Base-by-base conservation (phyloP, 2,329 filamentous ascomycete species). In the Apiospora rasikravindrae region DNA sequence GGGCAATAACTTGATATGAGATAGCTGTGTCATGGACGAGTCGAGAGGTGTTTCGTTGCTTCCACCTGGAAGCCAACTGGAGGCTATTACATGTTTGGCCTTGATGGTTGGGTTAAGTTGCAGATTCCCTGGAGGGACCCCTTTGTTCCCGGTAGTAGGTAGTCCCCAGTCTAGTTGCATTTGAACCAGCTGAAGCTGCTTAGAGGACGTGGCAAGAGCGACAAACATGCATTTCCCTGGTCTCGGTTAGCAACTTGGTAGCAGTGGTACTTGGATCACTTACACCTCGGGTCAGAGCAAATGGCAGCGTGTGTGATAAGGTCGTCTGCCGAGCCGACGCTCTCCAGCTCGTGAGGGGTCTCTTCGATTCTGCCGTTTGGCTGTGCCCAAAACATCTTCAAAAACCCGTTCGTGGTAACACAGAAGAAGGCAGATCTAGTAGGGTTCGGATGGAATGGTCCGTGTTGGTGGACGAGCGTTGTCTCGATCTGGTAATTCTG, bases 231-330 rank as follows among this genome's bases (percentile, higher is more conserved):
- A 86, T 73, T 84, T 82, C 22, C 74, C 76, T 80, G 73, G 70
- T 71, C 33, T 42, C 71, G 73, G 75, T 66, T 71, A 66, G 42
- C 70, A 14, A 74, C 11, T 67, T 53, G 40, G 37, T 10, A 13
- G 10, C 53, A 73, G 71, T 26, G 19, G 19, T 19, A 14, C 6
- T 29, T 67, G 14, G 69, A 26, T 37, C 37, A 77, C 85, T 78
- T 82, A 94, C 93, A 90, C 81, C 91, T 94, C 71, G 57, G 69
- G 67, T 95, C 93, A 3, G 93, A 90, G 72, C 92, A 89, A 74
- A 95, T 85, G 51, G 93, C 89, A 14, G 94, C 94, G 83, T 97
- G 94, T 0, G 94, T 94, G 69, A 96, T 87, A n/a, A 94, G 81
- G 75, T 94, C 92, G 74, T 94, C 91, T 0, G 92, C 91, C 45